Evolutionary conservation across 2,329 filamentous ascomycete genomes (phyloP).

Genomic region (Huntiella moniliformis): DNA sequence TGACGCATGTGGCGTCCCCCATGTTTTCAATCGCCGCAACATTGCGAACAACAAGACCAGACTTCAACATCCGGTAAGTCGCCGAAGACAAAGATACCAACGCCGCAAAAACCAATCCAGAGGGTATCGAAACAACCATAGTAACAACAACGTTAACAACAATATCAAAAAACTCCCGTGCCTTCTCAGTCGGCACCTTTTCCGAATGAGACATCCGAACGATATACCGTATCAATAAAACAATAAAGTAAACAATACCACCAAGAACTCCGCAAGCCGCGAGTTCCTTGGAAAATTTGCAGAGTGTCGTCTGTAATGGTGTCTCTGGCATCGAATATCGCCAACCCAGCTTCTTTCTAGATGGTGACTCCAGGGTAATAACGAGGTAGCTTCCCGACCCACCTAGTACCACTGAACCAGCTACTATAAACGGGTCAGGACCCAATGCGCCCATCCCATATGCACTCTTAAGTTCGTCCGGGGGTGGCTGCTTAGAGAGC

Average conservation of each 20-base stretch:
- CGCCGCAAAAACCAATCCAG: constrained; percentile 41
- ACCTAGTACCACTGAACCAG: constrained; percentile 58
- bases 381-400: constrained; percentile 61
- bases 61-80: constrained; percentile 42
- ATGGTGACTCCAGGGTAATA: constrained; percentile 54
- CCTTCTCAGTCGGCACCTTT: constrained; percentile 26
- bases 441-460: not conserved
- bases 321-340: constrained; percentile 62
- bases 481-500: constrained; percentile 35
- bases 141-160: constrained; percentile 29
- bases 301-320: constrained; percentile 59
- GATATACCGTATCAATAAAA: constrained; percentile 24
- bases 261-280: constrained; percentile 23
- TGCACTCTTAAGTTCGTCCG: not conserved
- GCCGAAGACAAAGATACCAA: constrained; percentile 43
- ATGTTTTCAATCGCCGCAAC: constrained; percentile 43
- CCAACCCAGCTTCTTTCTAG: constrained; percentile 37
- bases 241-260: constrained; percentile 24
- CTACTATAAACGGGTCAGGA: constrained; percentile 63
- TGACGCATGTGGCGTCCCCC: constrained; percentile 45
- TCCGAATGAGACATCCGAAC: constrained; percentile 15
- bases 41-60: constrained; percentile 42
- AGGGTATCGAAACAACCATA: constrained; percentile 40
- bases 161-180: constrained; percentile 31
- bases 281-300: constrained; percentile 60